phyloP scores from a whole-genome alignment of 2,329 filamentous ascomycete genomes.

The Trichoderma citrinoviride region DNA sequence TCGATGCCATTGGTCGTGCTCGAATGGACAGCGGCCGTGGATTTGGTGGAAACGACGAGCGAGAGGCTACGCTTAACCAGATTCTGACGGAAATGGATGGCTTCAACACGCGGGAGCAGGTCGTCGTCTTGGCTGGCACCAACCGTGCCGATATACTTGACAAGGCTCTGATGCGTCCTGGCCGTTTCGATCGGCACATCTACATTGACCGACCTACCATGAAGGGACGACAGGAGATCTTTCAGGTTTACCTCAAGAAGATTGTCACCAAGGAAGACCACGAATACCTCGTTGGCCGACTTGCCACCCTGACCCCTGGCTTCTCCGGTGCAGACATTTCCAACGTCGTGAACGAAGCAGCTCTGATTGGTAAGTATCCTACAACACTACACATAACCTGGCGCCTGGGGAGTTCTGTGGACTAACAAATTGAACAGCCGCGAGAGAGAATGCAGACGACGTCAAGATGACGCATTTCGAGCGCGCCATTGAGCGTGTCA shows the following conservation, averaged over 20 bases:
- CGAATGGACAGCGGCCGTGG: constrained; percentile 69
- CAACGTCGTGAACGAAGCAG: constrained; percentile 97
- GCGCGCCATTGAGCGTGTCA: constrained; percentile 93
- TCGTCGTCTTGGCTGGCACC: constrained; percentile 94
- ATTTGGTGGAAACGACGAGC: constrained; percentile 92
- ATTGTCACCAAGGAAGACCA: constrained; percentile 90
- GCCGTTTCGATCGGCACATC: constrained; percentile 96
- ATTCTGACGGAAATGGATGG: constrained; percentile 99
- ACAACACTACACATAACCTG: not conserved
- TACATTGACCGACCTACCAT: constrained; percentile 93
- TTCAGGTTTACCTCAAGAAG: constrained; percentile 89
- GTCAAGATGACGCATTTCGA: constrained; percentile 93
- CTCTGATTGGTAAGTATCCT: constrained; percentile 72
- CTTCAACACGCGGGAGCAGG: constrained; percentile 94
- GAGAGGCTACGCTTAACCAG: constrained; percentile 95
- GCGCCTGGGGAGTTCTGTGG: not conserved
- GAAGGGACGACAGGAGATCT: constrained; percentile 94
- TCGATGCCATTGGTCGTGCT: constrained; percentile 93
- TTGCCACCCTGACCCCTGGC: constrained; percentile 89
- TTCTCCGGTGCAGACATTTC: constrained; percentile 98
- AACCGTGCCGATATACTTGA: constrained; percentile 94
- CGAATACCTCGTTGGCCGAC: constrained; percentile 80
- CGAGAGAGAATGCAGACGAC: constrained; percentile 73
- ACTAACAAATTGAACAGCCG: constrained; percentile 55
- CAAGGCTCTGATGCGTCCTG: constrained; percentile 92